Evolutionary conservation across 1,139 yeast genomes (phyloP).

Genomic region (Arxiozyma heterogenica): DNA sequence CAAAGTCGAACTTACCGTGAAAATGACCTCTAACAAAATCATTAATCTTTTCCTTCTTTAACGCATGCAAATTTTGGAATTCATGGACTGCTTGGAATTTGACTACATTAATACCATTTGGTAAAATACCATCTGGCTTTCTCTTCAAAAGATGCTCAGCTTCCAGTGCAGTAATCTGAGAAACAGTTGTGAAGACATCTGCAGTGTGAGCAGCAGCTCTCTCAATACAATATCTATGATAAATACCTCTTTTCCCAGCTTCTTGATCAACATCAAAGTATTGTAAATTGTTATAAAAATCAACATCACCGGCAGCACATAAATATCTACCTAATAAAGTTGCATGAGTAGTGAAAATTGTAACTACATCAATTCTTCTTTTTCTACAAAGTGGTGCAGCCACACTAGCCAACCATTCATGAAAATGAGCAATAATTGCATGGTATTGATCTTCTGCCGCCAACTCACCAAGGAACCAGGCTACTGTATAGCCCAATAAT

Average conservation of each 20-base stretch:
- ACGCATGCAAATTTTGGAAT: conserved; percentile 91
- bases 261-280: conserved; percentile 94
- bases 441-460: conserved; percentile 71
- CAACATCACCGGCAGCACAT: conserved; percentile 82
- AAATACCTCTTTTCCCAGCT: conserved; percentile 95
- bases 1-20: conserved; percentile 93
- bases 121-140: conserved; percentile 95
- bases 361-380: conserved; percentile 85
- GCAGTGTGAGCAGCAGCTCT: conserved; percentile 94
- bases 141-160: conserved; percentile 87
- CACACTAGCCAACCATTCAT: conserved; percentile 97
- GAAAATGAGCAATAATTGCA: conserved; percentile 90
- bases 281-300: conserved; percentile 85
- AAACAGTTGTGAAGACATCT: conserved; percentile 95
- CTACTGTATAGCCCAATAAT: conserved; percentile 82
- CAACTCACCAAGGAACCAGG: conserved; percentile 95
- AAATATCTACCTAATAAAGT: conserved; percentile 88
- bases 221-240: conserved; percentile 94
- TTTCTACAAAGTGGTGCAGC: conserved; percentile 89
- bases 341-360: conserved; percentile 96
- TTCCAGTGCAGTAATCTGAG: conserved; percentile 93
- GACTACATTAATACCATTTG: conserved; percentile 91
- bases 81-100: conserved; percentile 97
- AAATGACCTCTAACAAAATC: conserved; percentile 96
- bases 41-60: conserved; percentile 82